A percentile compares a stretch with the other conserved stretches of the same genome.
phyloP scores from a whole-genome alignment of 2,329 filamentous ascomycete species.

The Mariannaea elegans region DNA sequence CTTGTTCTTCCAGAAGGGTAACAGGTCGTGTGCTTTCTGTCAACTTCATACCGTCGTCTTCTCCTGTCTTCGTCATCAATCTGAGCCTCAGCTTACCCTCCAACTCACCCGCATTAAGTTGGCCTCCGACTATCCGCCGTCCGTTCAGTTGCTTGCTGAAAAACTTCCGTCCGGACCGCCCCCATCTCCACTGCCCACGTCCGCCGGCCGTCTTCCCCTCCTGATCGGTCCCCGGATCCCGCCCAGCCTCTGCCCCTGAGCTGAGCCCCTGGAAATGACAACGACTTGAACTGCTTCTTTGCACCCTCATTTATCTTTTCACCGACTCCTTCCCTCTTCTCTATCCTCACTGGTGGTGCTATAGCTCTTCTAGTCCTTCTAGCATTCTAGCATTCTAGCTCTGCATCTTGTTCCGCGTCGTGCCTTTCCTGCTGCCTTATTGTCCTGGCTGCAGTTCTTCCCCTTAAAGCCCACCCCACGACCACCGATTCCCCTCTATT shows the following conservation, averaged over 20 bases:
- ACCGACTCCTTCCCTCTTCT: slow-evolving; percentile 3
- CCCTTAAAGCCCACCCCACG: slow-evolving; percentile 19
- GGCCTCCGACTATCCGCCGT: slow-evolving; percentile 7
- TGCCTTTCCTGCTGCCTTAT: slow-evolving; percentile 5
- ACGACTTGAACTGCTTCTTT: slow-evolving; percentile 19
- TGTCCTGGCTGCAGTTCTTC: neutral
- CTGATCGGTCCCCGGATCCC: slow-evolving; percentile 27
- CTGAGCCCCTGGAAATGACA: slow-evolving; percentile 19
- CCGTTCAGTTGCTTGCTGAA: neutral
- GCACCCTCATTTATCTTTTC: neutral
- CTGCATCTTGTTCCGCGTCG: slow-evolving; percentile 12
- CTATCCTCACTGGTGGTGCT: slow-evolving; percentile 16
- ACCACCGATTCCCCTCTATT: slow-evolving; percentile 2
- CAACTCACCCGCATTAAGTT: neutral
- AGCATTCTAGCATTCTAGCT: slow-evolving; percentile 5
- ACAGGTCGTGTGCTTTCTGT: slow-evolving; percentile 51
- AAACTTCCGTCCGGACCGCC: slow-evolving; percentile 27
- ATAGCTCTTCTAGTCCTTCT: slow-evolving; percentile 1
- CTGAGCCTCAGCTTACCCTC: slow-evolving; percentile 16
- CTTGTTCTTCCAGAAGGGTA: slow-evolving; percentile 45
- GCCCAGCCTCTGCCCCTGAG: slow-evolving; percentile 31
- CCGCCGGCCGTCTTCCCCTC: slow-evolving; percentile 32
- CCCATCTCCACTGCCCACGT: slow-evolving; percentile 30
- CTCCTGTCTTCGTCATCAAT: slow-evolving; percentile 7
- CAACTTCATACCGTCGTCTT: slow-evolving; percentile 31